Conservation (phyloP, 2,329 filamentous ascomycete genomes). For the Nothopassalora personata region DNA sequence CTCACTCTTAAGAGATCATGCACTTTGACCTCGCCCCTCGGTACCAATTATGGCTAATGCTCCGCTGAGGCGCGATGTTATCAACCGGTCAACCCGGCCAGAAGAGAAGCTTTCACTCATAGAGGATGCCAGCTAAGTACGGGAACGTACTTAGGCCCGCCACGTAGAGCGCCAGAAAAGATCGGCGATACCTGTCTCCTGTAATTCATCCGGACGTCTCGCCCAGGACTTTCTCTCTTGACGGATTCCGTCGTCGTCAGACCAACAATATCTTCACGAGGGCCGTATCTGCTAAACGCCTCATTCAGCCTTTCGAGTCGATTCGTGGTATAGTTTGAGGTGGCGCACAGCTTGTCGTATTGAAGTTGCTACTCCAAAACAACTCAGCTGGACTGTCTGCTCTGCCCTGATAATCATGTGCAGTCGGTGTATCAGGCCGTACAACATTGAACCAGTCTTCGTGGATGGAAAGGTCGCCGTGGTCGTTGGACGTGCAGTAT, state of each 20-base stretch:
- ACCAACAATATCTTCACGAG: background rate
- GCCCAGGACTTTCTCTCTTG: background rate
- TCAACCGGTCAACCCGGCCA: too few relatives aligned
- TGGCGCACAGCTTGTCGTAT: background rate
- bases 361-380: background rate
- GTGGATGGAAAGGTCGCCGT: conserved; percentile 6
- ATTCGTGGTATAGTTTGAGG: background rate
- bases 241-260: background rate
- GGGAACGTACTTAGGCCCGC: background rate
- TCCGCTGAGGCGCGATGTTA: too few relatives aligned
- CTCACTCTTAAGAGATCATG: too few relatives aligned
- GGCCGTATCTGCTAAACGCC: background rate
- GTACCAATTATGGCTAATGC: too few relatives aligned
- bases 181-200: background rate
- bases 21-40: too few relatives aligned
- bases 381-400: background rate
- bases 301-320: background rate
- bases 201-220: background rate
- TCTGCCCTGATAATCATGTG: background rate
- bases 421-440: background rate
- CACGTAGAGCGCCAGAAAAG: background rate
- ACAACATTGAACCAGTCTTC: conserved; percentile 7
- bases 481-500: conserved; percentile 6
- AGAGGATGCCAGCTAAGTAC: background rate
- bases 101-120: background rate